phyloP scores from a whole-genome alignment of 2,329 filamentous ascomycete species.

The Pyrenophora tritici-repentis region DNA sequence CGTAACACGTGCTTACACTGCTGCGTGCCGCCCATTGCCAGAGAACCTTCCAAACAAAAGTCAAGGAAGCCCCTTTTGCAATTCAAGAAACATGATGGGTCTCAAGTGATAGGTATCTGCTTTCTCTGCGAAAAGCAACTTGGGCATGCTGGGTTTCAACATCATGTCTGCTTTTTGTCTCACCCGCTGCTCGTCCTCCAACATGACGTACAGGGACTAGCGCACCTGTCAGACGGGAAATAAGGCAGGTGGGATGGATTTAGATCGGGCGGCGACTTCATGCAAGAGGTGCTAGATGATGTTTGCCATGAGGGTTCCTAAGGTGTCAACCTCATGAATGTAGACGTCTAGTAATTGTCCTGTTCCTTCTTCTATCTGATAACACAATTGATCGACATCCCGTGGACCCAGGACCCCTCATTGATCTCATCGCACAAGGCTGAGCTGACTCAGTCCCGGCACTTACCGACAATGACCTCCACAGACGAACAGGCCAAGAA shows the following conservation, averaged over 20 bases:
- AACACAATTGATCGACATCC: not conserved
- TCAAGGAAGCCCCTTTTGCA: not conserved
- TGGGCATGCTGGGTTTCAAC: not conserved
- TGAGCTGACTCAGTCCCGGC: conserved; percentile 1
- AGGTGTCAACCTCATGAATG: not conserved
- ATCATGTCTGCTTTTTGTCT: conserved; percentile 10
- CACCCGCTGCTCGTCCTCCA: not conserved
- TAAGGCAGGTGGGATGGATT: conserved; percentile 4
- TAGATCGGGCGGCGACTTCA: not conserved
- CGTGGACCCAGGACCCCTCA: not conserved
- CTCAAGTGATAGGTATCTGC: not conserved
- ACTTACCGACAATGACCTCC: not conserved
- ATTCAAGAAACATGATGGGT: too few relatives aligned
- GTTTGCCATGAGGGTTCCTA: not conserved
- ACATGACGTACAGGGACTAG: conserved; percentile 19
- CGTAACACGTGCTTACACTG: conserved; percentile 24
- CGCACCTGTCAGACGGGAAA: conserved; percentile 13
- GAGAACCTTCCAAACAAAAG: not conserved
- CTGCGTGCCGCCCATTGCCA: not conserved
- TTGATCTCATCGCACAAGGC: not conserved
- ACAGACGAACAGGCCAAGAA: conserved; percentile 3
- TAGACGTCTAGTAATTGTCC: too few relatives aligned
- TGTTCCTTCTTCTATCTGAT: too few relatives aligned
- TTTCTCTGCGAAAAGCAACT: not conserved
- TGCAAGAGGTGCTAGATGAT: not conserved